Evolutionary conservation across 371 early-diverging fungal species (phyloP).

Genomic region (Rhizopus arrhizus): DNA sequence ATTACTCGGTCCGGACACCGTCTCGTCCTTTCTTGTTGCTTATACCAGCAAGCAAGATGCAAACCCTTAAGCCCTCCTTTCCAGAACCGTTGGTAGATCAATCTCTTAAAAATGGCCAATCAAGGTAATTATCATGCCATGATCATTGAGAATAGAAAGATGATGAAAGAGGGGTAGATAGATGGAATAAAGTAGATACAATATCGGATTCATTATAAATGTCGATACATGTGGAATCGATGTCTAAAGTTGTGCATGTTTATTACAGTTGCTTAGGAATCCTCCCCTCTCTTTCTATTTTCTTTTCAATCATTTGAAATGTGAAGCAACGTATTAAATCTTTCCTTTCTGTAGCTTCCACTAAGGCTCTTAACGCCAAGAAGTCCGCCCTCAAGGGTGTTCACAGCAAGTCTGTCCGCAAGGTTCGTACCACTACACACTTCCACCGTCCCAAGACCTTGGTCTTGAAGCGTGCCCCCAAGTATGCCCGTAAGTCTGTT

Average conservation of each 20-base stretch:
- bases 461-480: slow-evolving; percentile 79
- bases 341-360: slow-evolving; percentile 36
- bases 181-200: slow-evolving; percentile 1
- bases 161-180: slow-evolving; percentile 1
- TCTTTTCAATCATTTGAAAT: background rate
- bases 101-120: slow-evolving; percentile 29
- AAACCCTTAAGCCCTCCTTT: slow-evolving; percentile 30
- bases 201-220: background rate
- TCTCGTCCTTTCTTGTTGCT: background rate
- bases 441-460: slow-evolving; percentile 96
- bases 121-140: slow-evolving; percentile 21
- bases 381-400: slow-evolving; percentile 92
- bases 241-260: too few relatives aligned
- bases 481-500: slow-evolving; percentile 89
- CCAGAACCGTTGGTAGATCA: slow-evolving; percentile 35
- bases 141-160: background rate
- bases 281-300: background rate
- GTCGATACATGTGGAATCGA: too few relatives aligned
- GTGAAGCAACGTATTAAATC: background rate
- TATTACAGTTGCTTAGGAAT: background rate
- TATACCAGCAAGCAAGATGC: slow-evolving; percentile 11
- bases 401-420: slow-evolving; percentile 72
- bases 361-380: slow-evolving; percentile 69
- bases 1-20: background rate
- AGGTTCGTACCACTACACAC: slow-evolving; percentile 86